phyloP scores from a whole-genome alignment of 2,329 filamentous ascomycete species.

The Aspergillus fischeri region DNA sequence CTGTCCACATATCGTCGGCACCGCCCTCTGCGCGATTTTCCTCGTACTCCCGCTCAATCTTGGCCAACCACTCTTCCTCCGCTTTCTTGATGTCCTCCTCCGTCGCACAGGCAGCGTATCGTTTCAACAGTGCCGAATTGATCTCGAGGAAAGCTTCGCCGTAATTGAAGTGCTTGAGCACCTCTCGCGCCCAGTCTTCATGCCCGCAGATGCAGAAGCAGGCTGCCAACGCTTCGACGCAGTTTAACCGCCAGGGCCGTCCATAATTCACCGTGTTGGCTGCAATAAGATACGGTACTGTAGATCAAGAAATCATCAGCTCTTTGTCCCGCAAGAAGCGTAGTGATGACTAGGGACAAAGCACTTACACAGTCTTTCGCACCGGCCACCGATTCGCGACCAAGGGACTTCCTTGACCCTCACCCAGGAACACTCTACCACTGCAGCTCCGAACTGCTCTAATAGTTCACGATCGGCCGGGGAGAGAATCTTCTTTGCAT shows the following conservation, averaged over 20 bases:
- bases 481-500: slow-evolving; percentile 80
- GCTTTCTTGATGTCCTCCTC: slow-evolving; percentile 79
- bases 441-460: slow-evolving; percentile 85
- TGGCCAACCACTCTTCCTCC: slow-evolving; percentile 81
- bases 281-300: slow-evolving; percentile 87
- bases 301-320: neutral
- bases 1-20: slow-evolving; percentile 76
- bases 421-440: slow-evolving; percentile 97
- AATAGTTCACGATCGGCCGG: slow-evolving; percentile 77
- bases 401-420: slow-evolving; percentile 88
- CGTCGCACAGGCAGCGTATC: slow-evolving; percentile 77
- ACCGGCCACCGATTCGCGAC: slow-evolving; percentile 85
- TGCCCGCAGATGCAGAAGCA: slow-evolving; percentile 92
- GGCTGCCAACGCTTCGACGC: slow-evolving; percentile 88
- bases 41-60: slow-evolving; percentile 83
- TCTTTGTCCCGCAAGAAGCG: neutral
- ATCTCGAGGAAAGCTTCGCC: slow-evolving; percentile 86
- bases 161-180: slow-evolving; percentile 82
- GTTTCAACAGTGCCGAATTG: slow-evolving; percentile 74
- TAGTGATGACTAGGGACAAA: neutral
- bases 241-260: slow-evolving; percentile 90
- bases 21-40: slow-evolving; percentile 64
- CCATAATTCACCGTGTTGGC: slow-evolving; percentile 98
- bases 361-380: slow-evolving; percentile 65
- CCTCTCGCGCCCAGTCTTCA: slow-evolving; percentile 80